Percentiles rank a stretch among this genome's conserved stretches.
phyloP scores from a whole-genome alignment of 495 filamentous ascomycete genomes.

The Cenococcum geophilum region DNA sequence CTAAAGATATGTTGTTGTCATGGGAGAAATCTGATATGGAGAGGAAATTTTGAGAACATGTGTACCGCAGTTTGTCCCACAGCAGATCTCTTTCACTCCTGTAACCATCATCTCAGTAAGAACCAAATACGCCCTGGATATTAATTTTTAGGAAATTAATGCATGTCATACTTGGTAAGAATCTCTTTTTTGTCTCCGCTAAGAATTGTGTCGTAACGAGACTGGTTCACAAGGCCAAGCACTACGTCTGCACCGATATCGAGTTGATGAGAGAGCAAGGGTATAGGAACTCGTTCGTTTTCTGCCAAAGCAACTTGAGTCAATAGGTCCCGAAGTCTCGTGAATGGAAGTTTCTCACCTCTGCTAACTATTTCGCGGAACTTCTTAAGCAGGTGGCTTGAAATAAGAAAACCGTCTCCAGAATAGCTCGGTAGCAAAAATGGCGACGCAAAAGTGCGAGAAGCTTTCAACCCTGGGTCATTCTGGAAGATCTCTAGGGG shows the following conservation, averaged over 20 bases:
- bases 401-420: background rate
- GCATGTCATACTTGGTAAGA: conserved; percentile 11
- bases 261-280: conserved; percentile 8
- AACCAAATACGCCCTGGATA: no score
- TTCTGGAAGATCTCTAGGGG: background rate
- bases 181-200: conserved; percentile 11
- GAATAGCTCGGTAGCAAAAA: background rate
- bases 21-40: conserved; percentile 7
- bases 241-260: conserved; percentile 1
- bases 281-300: conserved; percentile 11
- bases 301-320: background rate
- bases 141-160: background rate
- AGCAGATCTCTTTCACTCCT: conserved; percentile 1
- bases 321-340: background rate
- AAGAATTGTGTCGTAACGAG: conserved; percentile 11
- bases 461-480: background rate
- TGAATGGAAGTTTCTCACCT: background rate
- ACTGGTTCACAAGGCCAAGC: conserved; percentile 5
- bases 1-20: conserved; percentile 16
- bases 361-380: background rate
- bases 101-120: background rate
- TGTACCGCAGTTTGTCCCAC: background rate
- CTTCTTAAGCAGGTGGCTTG: background rate
- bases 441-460: background rate
- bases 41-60: conserved; percentile 1